Conservation (phyloP, 2,329 filamentous ascomycete species). For the Corinectria fuckeliana region DNA sequence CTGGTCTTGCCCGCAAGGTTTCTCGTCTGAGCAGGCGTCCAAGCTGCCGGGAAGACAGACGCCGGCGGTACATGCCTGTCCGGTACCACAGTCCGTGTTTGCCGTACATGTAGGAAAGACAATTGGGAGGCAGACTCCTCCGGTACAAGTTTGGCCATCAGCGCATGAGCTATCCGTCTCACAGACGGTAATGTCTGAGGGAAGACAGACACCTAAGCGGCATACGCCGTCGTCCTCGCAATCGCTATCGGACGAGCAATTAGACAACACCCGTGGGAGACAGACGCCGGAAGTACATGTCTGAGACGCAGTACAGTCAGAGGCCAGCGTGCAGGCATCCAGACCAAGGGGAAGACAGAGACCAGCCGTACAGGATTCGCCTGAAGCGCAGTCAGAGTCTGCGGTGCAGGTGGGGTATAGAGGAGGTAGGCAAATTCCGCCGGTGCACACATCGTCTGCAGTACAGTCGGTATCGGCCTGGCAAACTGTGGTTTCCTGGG, state of each 20-base stretch:
- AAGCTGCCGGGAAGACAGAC: background rate
- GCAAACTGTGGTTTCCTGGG: background rate
- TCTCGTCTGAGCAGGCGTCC: background rate
- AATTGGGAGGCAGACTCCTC: conserved; percentile 3
- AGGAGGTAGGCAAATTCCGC: conserved; percentile 9
- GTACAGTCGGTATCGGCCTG: conserved; percentile 1
- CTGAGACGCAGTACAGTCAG: background rate
- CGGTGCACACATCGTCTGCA: conserved; percentile 1
- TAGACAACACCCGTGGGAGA: conserved; percentile 3
- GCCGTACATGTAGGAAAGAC: background rate
- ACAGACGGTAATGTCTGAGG: background rate
- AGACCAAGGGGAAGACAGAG: conserved; percentile 4
- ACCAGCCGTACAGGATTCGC: conserved; percentile 1
- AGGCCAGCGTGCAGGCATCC: background rate
- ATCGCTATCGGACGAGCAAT: conserved; percentile 1
- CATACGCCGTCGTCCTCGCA: background rate
- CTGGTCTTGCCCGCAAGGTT: background rate
- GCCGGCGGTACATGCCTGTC: background rate
- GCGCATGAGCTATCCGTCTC: background rate
- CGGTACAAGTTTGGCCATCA: conserved; percentile 4
- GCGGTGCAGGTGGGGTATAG: conserved; percentile 2
- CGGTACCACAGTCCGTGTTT: background rate
- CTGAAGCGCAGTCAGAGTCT: background rate
- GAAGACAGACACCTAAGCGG: conserved; percentile 9
- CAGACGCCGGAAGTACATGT: conserved; percentile 4